Percentiles rank a stretch among this genome's conserved stretches.
Conservation (phyloP, 495 filamentous ascomycete genomes). For the Xylaria sp. region DNA sequence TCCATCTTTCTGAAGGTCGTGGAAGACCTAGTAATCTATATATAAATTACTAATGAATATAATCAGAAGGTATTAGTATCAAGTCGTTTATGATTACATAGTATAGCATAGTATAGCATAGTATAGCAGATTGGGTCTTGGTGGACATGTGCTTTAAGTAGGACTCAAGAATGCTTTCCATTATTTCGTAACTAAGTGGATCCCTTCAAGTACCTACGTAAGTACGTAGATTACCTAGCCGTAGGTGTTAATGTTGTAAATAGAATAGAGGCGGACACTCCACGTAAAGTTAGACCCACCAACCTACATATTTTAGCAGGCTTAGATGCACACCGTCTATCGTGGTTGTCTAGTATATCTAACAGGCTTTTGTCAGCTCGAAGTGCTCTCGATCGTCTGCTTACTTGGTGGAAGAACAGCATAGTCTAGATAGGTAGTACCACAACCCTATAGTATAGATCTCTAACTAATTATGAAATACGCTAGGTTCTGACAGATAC, state of each 20-base stretch:
- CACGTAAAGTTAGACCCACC: neutral
- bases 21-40: neutral
- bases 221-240: too few relatives aligned
- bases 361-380: too few relatives aligned
- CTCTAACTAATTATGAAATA: too few relatives aligned
- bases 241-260: neutral
- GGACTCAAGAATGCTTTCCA: neutral
- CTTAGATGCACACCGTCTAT: neutral
- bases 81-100: too few relatives aligned
- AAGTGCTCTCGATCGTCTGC: too few relatives aligned
- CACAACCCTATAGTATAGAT: too few relatives aligned
- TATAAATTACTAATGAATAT: too few relatives aligned
- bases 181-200: neutral
- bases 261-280: neutral
- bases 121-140: neutral
- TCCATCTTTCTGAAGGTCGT: neutral
- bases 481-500: too few relatives aligned
- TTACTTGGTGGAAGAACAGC: too few relatives aligned
- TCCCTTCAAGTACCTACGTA: neutral
- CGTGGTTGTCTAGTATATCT: neutral
- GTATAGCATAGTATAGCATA: too few relatives aligned
- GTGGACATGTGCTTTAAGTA: neutral
- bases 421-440: too few relatives aligned
- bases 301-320: slow-evolving; percentile 5
- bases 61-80: too few relatives aligned